These are phyloP conservation scores for Phaeomoniella chlamydospora DNA, from an alignment of 2,329 filamentous ascomycete genomes.

Conservation along the genomic window DNA sequence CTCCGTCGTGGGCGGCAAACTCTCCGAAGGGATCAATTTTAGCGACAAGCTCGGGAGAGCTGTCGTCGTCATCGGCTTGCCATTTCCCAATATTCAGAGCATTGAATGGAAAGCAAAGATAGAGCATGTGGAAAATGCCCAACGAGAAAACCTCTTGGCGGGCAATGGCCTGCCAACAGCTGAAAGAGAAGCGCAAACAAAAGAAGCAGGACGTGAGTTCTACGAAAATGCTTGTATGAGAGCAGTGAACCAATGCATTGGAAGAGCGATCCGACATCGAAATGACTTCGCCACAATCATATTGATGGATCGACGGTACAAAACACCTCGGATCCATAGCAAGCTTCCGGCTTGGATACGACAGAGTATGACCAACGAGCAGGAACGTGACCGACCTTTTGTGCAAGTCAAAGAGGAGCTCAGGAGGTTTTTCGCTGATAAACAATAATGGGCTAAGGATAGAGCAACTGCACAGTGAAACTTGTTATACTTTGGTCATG, in stretches of 20 bases:
- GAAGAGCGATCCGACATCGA: slow-evolving; percentile 75
- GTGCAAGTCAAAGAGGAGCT: neutral
- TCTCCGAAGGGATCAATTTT: slow-evolving; percentile 98
- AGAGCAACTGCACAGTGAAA: too few species aligned
- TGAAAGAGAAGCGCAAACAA: slow-evolving; percentile 13
- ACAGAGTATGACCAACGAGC: slow-evolving; percentile 37
- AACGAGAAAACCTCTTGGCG: slow-evolving; percentile 5
- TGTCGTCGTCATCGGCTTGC: slow-evolving; percentile 81
- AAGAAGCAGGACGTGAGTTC: slow-evolving; percentile 53
- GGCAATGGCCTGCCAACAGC: slow-evolving; percentile 1
- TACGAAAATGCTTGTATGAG: slow-evolving; percentile 96
- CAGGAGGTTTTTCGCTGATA: neutral
- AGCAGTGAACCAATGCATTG: slow-evolving; percentile 92
- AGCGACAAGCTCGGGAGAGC: slow-evolving; percentile 78
- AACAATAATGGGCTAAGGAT: too few species aligned
- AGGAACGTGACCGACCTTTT: neutral
- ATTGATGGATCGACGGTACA: slow-evolving; percentile 69
- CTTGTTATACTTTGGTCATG: too few species aligned
- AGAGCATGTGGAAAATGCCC: slow-evolving; percentile 62
- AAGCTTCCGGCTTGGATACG: slow-evolving; percentile 89
- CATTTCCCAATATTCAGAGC: slow-evolving; percentile 79
- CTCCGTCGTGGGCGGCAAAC: slow-evolving; percentile 83
- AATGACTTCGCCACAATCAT: slow-evolving; percentile 85
- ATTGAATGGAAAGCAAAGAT: slow-evolving; percentile 89
- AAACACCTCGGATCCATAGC: slow-evolving; percentile 51